phyloP scores from a whole-genome alignment of 164 flowering plant genomes.

The Umbellularia californica region DNA sequence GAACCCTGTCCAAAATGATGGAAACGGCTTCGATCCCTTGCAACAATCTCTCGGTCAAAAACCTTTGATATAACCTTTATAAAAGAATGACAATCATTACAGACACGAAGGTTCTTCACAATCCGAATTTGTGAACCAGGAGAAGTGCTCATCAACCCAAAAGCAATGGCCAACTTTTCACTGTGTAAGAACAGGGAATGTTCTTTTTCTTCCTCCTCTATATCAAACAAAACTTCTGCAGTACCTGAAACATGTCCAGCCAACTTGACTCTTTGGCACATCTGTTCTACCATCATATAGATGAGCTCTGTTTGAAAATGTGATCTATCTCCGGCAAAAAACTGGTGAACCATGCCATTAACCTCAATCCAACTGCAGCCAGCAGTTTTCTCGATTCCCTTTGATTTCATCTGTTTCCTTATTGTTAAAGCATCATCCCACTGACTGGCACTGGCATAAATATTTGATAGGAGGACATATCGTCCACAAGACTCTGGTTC shows the following conservation, averaged over 20 bases:
- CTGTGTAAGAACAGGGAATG: conserved; percentile 23
- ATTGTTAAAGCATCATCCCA: conserved; percentile 18
- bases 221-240: conserved; percentile 27
- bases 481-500: conserved; percentile 21
- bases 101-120: conserved; percentile 38
- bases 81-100: conserved; percentile 36
- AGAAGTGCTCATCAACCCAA: conserved; percentile 26
- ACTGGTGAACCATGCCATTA: conserved; percentile 27
- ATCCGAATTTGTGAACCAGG: conserved; percentile 17
- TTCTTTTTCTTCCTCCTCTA: conserved; percentile 32
- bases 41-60: conserved; percentile 26
- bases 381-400: conserved; percentile 17
- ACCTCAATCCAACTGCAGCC: conserved; percentile 26
- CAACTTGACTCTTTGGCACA: conserved; percentile 22
- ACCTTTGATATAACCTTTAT: conserved; percentile 26
- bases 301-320: conserved; percentile 22
- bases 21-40: conserved; percentile 34
- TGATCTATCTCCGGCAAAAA: conserved; percentile 33
- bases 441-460: conserved; percentile 18
- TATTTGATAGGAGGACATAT: conserved; percentile 20
- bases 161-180: conserved; percentile 32
- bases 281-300: conserved; percentile 30
- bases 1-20: conserved; percentile 34
- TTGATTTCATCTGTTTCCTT: conserved; percentile 18
- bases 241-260: conserved; percentile 24